These are phyloP conservation scores for Kwoniella dejecticola DNA, from an alignment of 768 basidiomycete genomes.

Conservation along the genomic window DNA sequence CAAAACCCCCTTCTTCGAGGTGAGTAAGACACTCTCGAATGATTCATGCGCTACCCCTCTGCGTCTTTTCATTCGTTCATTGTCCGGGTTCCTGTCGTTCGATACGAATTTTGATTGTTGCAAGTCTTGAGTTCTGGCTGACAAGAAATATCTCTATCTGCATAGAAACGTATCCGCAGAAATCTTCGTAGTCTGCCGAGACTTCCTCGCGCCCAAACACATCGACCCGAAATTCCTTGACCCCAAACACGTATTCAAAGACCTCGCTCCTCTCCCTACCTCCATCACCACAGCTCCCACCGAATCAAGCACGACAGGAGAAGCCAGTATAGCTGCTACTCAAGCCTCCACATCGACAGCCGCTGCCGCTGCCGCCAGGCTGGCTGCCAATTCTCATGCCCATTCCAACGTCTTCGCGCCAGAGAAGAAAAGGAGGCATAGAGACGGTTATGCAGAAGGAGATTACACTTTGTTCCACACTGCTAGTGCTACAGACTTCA, in stretches of 20 bases:
- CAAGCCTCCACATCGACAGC: constrained; percentile 36
- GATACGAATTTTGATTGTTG: background rate
- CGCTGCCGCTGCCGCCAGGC: constrained; percentile 59
- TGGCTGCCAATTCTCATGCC: constrained; percentile 69
- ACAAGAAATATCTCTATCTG: background rate
- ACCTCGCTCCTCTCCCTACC: constrained; percentile 56
- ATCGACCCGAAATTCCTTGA: constrained; percentile 99
- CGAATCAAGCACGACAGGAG: constrained; percentile 13
- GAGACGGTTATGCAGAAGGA: constrained; percentile 94
- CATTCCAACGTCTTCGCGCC: constrained; percentile 86
- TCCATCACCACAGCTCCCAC: constrained; percentile 37
- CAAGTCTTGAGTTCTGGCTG: background rate
- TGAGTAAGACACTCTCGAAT: constrained; percentile 52
- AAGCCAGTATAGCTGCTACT: constrained; percentile 19
- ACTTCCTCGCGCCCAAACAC: constrained; percentile 88
- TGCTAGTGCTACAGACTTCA: constrained; percentile 69
- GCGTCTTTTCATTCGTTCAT: no score
- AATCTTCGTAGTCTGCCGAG: constrained; percentile 97
- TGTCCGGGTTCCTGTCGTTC: no score
- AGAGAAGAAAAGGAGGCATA: constrained; percentile 88
- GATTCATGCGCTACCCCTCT: no score
- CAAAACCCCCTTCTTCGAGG: constrained; percentile 97
- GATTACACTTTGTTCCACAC: constrained; percentile 86
- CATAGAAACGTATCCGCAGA: constrained; percentile 95
- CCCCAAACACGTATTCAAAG: constrained; percentile 96